Percentiles rank a stretch among this genome's conserved stretches.
Conservation (phyloP, 75 land plant genomes). For the Chamaecyparis obtusa region DNA sequence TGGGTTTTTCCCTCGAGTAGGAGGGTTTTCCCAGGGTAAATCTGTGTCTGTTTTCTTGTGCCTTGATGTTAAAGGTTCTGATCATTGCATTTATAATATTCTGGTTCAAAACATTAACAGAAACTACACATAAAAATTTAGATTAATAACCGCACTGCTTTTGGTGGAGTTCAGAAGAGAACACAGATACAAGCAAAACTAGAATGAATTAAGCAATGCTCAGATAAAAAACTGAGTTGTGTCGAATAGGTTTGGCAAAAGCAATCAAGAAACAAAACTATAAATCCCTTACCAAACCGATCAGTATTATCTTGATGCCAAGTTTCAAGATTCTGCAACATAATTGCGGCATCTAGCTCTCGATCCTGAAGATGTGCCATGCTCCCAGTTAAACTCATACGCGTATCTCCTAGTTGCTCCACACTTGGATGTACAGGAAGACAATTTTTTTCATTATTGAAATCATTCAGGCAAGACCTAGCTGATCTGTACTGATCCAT, state of each 20-base stretch:
- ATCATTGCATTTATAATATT: no score
- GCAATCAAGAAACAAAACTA: not conserved
- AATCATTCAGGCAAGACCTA: not conserved
- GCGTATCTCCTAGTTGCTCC: not conserved
- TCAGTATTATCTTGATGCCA: not conserved
- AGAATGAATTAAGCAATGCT: not conserved
- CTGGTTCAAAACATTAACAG: no score
- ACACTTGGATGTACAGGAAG: not conserved
- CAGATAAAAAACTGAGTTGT: not conserved
- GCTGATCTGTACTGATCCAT: not conserved
- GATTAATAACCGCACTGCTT: not conserved
- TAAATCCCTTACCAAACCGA: not conserved
- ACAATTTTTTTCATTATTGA: not conserved
- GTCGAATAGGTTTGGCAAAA: not conserved
- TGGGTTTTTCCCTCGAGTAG: no score
- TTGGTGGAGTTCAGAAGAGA: not conserved
- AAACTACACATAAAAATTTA: not conserved
- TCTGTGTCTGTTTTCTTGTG: no score
- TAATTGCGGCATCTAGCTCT: conserved; percentile 1
- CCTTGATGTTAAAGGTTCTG: no score
- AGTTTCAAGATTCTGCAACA: conserved; percentile 9
- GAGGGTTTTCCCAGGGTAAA: no score
- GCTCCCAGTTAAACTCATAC: not conserved
- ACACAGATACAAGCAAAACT: not conserved
- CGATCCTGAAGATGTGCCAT: not conserved